Evolutionary conservation across 805 yeast genomes (phyloP).

Genomic region (Wickerhamomyces queroliae): DNA sequence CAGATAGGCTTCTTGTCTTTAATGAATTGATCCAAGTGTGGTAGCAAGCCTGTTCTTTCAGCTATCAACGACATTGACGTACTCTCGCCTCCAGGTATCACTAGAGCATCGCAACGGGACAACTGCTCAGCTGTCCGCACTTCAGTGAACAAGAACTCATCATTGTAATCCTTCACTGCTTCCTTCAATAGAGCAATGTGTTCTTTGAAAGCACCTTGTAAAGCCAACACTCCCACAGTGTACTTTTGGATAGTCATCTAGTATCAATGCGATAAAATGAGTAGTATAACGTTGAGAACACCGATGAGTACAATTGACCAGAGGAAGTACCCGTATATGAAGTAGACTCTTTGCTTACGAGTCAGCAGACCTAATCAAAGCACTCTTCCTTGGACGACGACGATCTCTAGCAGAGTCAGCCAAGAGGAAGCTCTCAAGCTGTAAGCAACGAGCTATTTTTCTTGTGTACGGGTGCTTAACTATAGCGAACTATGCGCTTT

Average conservation of each 20-base stretch:
- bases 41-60: constrained; percentile 52
- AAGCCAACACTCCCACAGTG: constrained; percentile 63
- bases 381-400: too few species aligned
- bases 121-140: constrained; percentile 52
- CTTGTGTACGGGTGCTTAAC: too few species aligned
- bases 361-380: too few species aligned
- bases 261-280: too few species aligned
- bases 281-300: too few species aligned
- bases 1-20: constrained; percentile 53
- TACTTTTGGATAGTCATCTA: too few species aligned
- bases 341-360: too few species aligned
- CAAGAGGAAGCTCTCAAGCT: too few species aligned
- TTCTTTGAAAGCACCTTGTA: constrained; percentile 77
- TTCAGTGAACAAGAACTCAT: constrained; percentile 31
- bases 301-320: too few species aligned
- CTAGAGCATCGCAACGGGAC: constrained; percentile 45
- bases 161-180: constrained; percentile 26
- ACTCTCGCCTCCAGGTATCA: constrained; percentile 69
- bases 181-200: constrained; percentile 47
- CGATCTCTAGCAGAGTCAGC: neutral
- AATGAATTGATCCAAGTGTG: constrained; percentile 47
- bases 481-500: too few species aligned
- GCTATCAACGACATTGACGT: constrained; percentile 68
- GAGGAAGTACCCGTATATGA: too few species aligned
- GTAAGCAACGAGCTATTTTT: too few species aligned